Evolutionary conservation across 805 yeast genomes (phyloP).

Genomic region (Metschnikowia cerradonensis): DNA sequence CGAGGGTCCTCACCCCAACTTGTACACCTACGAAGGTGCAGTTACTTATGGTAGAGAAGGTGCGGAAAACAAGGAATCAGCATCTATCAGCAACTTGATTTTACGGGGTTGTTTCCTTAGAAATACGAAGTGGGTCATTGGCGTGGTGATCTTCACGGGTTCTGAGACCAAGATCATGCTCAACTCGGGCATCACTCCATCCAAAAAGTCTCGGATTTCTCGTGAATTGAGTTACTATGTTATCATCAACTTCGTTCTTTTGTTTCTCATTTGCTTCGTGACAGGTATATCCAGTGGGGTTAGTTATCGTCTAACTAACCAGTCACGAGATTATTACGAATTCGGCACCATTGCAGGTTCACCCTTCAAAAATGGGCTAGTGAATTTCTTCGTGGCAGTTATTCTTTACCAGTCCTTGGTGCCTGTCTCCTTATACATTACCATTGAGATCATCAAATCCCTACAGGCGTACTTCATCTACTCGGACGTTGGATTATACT

Average conservation of each 20-base stretch:
- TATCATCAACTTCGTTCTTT: slow-evolving; percentile 56
- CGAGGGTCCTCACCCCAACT: slow-evolving; percentile 79
- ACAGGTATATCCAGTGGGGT: slow-evolving; percentile 72
- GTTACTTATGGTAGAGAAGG: slow-evolving; percentile 27
- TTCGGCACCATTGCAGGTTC: slow-evolving; percentile 65
- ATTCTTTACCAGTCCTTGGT: slow-evolving; percentile 74
- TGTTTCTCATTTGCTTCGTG: slow-evolving; percentile 64
- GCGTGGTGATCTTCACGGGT: slow-evolving; percentile 74
- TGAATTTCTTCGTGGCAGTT: slow-evolving; percentile 67
- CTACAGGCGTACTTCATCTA: slow-evolving; percentile 72
- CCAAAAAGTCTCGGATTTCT: slow-evolving; percentile 70
- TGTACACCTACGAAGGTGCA: slow-evolving; percentile 75
- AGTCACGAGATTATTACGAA: slow-evolving; percentile 63
- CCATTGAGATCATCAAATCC: slow-evolving; percentile 76
- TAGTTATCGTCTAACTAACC: slow-evolving; percentile 43
- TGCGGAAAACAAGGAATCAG: slow-evolving; percentile 50
- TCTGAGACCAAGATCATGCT: slow-evolving; percentile 77
- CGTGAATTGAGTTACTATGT: slow-evolving; percentile 71
- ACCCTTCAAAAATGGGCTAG: slow-evolving; percentile 62
- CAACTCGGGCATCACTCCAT: slow-evolving; percentile 75
- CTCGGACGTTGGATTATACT: slow-evolving; percentile 67
- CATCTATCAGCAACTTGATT: slow-evolving; percentile 63
- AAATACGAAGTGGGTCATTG: slow-evolving; percentile 81
- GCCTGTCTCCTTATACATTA: slow-evolving; percentile 74
- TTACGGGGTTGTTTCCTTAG: slow-evolving; percentile 75